Base-by-base conservation (phyloP, 345 rosid species). In the Lumnitzera racemosa region DNA sequence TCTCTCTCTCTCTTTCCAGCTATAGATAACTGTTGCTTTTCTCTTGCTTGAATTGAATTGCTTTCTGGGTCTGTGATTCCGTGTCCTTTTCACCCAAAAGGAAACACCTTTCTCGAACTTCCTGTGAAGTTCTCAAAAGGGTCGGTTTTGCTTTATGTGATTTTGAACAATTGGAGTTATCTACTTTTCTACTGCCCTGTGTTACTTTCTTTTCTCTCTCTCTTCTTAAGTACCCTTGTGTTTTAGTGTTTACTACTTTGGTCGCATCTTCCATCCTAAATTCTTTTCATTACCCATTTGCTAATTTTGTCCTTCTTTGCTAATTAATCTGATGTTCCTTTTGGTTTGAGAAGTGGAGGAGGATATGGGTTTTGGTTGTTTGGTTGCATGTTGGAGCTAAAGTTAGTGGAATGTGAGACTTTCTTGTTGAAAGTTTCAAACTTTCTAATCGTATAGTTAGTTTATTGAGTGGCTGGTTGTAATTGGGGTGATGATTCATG, bases 41-140 rank as follows among this genome's bases (percentile, higher is more conserved):
- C 10, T 2, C 11, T 36, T 9, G 43, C 7, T 36, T 36, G 11
- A 36, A 9, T 9, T 3, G 9, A 36, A 7, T 55, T 24, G 15
- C 53, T 59, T 46, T 64, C 57, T 41, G 27, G 43, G 56, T 6
- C 36, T 54, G 47, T 23, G 53, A 20, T 31, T 9, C 54, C 2
- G 43, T 64, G 8, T 36, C 56, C 41, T 55, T 53, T 51, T 57
- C 55, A 56, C n/a, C 47, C 23, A 46, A 49, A 58, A 58, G 43
- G 17, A 13, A 47, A 31, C 57, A 3, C 57, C 58, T 63, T 49
- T 55, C 58, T 55, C 29, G 29, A 62, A 61, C 43, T 72, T 57
- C 36, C 5, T 36, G 27, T 55, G 46, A 27, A 24, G 46, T 25
- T 24, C 43, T 36, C 43, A 36, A 36, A 36, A 36, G 46, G 46